phyloP scores from a whole-genome alignment of 2,329 filamentous ascomycete species.

The Fusarium zealandicum region DNA sequence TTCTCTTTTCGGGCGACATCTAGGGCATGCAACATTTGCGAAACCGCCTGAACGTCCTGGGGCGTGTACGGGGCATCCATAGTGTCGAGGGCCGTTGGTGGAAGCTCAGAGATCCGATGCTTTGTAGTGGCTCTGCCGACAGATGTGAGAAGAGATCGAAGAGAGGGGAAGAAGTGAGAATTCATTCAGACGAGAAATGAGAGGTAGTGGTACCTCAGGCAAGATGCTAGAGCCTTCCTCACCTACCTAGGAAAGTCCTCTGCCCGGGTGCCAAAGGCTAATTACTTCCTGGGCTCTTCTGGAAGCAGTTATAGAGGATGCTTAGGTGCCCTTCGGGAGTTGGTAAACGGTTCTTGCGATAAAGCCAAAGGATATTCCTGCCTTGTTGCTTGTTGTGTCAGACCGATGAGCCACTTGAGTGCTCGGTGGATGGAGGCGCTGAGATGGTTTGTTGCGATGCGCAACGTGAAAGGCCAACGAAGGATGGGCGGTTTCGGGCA shows the following conservation, averaged over 20 bases:
- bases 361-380: too few species aligned
- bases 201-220: not conserved
- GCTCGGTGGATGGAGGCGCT: too few species aligned
- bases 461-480: not conserved
- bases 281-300: not conserved
- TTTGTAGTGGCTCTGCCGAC: slow-evolving; percentile 1
- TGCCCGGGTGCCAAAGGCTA: too few species aligned
- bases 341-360: not conserved
- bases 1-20: slow-evolving; percentile 63
- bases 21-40: slow-evolving; percentile 69
- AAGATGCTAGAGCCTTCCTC: slow-evolving; percentile 9
- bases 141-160: slow-evolving; percentile 19
- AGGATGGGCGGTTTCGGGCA: not conserved
- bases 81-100: not conserved
- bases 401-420: too few species aligned
- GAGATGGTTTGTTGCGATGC: too few species aligned
- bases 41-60: slow-evolving; percentile 75
- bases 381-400: too few species aligned
- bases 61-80: slow-evolving; percentile 64
- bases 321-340: slow-evolving; percentile 4
- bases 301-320: too few species aligned
- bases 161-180: not conserved
- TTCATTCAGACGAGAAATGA: slow-evolving; percentile 1
- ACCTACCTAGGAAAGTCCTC: not conserved
- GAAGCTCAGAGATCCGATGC: not conserved